Conservation (phyloP, 2,329 filamentous ascomycete species). For the Aspergillus oerlinghausenensis region DNA sequence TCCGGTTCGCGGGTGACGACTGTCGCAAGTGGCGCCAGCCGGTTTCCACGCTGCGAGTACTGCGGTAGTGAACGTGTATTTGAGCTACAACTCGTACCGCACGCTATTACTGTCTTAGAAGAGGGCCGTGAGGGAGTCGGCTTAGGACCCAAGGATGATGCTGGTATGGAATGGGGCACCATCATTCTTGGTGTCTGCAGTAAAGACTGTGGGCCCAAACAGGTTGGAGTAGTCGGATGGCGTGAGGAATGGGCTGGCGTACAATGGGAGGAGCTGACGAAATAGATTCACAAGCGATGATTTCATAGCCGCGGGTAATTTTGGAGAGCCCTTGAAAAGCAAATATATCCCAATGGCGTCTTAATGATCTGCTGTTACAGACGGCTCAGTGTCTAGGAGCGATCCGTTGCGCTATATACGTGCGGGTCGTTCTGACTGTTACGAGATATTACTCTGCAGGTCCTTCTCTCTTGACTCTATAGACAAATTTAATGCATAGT, state of each 20-base stretch:
- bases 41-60: constrained; percentile 69
- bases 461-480: background rate
- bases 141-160: constrained; percentile 56
- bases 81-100: constrained; percentile 87
- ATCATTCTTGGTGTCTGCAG: constrained; percentile 81
- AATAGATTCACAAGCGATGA: constrained; percentile 5
- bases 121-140: constrained; percentile 59
- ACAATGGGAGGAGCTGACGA: constrained; percentile 78
- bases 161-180: constrained; percentile 97
- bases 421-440: background rate
- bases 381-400: background rate
- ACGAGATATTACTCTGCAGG: background rate
- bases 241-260: constrained; percentile 96
- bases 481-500: background rate
- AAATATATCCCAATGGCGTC: background rate
- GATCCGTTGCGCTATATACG: background rate
- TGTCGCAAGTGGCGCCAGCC: constrained; percentile 20
- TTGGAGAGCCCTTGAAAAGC: background rate
- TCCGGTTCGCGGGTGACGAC: constrained; percentile 25
- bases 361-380: background rate
- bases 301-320: background rate
- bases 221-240: constrained; percentile 66
- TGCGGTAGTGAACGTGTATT: constrained; percentile 76
- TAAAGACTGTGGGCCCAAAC: constrained; percentile 66
- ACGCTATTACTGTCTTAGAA: constrained; percentile 85